Base-by-base conservation (phyloP, 2,329 filamentous ascomycete species). In the Berkeleyomyces rouxiae region DNA sequence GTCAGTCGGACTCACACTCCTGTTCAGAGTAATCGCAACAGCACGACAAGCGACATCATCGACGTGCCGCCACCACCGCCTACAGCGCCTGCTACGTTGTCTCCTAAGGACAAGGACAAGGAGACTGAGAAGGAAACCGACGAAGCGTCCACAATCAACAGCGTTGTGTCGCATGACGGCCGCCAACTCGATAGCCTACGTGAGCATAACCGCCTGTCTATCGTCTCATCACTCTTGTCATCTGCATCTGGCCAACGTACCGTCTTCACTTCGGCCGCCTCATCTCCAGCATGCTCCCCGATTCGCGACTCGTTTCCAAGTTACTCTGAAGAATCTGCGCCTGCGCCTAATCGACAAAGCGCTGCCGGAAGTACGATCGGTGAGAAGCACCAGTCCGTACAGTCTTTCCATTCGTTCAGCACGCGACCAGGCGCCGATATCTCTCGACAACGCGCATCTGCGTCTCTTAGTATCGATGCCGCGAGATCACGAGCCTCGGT, bases 121-220 rank as follows among this genome's bases (percentile, higher is more conserved):
- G 44, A 23, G 46, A 66, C 67, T 62, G 51, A 66, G 58, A 46
- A 69, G 36, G 61, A 66, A 69, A 57, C 61, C 64, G 40, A 83
- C 66, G 78, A 82, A 63, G 73, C 74, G n/a, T 85, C 82, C 1
- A 76, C 77, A 0, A 79, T 79, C 13, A 82, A 79, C 65, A 83
- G 81, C 68, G 69, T 81, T 58, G 72, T 79, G 39, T 85, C 82
- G 0, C 78, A 81, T 11, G 82, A 85, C 63, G 82, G 79, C 13
- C 76, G 76, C 39, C 80, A 81, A 60, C 72, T 85, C 4, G 82
- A 86, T 11, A 79, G 70, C 61, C 71, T 85, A 33, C 75, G 81
- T 37, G 79, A 84, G 55, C 81, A 77, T 68, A 77, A 82, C 65
- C 77, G 83, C 4, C 74, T 82, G 3, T 85, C 83, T 0, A 80